Evolutionary conservation across 192 early-diverging fungal species (phyloP).

Genomic region (Globomyces pollinis-pini): DNA sequence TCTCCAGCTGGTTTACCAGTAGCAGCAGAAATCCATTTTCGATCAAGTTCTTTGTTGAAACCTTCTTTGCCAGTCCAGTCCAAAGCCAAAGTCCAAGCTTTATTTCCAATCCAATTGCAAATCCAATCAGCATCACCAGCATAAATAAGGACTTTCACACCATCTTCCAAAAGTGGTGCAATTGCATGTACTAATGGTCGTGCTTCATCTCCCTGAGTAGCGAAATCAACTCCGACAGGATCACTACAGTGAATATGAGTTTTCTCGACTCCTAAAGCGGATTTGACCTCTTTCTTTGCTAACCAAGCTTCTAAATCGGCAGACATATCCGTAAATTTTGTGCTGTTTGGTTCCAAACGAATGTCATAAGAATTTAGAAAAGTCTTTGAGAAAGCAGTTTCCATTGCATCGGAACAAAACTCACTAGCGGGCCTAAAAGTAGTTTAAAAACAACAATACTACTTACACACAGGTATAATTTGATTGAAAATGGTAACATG

Average conservation of each 20-base stretch:
- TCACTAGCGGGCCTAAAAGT: slow-evolving; percentile 51
- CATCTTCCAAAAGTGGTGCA: slow-evolving; percentile 61
- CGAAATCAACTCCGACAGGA: slow-evolving; percentile 71
- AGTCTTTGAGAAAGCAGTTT: slow-evolving; percentile 69
- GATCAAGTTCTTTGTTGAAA: slow-evolving; percentile 62
- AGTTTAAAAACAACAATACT: slow-evolving; percentile 12
- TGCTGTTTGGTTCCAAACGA: neutral
- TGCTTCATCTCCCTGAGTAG: slow-evolving; percentile 84
- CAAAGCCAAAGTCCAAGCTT: slow-evolving; percentile 79
- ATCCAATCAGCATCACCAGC: slow-evolving; percentile 92
- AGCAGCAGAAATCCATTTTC: slow-evolving; percentile 56
- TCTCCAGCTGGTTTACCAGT: slow-evolving; percentile 56
- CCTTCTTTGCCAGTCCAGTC: slow-evolving; percentile 72
- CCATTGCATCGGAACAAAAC: slow-evolving; percentile 81
- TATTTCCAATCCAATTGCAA: slow-evolving; percentile 86
- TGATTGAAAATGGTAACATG: slow-evolving; percentile 78
- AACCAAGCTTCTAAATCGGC: slow-evolving; percentile 70
- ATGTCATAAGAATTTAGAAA: slow-evolving; percentile 45
- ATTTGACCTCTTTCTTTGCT: slow-evolving; percentile 69
- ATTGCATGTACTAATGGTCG: slow-evolving; percentile 60
- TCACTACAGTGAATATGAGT: slow-evolving; percentile 77
- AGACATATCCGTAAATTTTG: slow-evolving; percentile 41
- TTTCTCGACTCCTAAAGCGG: slow-evolving; percentile 66
- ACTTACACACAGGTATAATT: slow-evolving; percentile 68
- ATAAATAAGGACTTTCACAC: slow-evolving; percentile 80